These are phyloP conservation scores for Pleurostoma richardsiae DNA, from an alignment of 2,329 filamentous ascomycete species.

Conservation along the genomic window DNA sequence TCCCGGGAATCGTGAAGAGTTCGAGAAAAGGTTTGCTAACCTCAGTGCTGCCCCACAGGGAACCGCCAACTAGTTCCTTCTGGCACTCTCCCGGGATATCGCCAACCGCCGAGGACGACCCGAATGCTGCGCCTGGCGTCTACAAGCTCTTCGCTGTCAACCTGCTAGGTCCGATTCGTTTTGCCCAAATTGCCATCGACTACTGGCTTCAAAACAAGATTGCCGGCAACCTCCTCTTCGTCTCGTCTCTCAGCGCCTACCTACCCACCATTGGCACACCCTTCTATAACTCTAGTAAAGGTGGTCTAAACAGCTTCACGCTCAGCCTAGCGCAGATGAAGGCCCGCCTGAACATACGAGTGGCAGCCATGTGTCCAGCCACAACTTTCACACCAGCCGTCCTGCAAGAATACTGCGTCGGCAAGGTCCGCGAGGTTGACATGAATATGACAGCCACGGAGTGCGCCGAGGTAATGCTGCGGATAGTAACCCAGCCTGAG, in stretches of 20 bases:
- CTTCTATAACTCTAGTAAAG: slow-evolving; percentile 12
- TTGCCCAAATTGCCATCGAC: slow-evolving; percentile 17
- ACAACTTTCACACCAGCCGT: slow-evolving; percentile 8
- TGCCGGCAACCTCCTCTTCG: slow-evolving; percentile 3
- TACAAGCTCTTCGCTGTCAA: slow-evolving; percentile 16
- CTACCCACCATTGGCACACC: slow-evolving; percentile 4
- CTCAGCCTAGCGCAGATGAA: slow-evolving; percentile 8
- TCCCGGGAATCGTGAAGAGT: too few relatives aligned
- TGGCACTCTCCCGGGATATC: slow-evolving; percentile 15
- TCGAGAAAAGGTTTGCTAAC: too few relatives aligned
- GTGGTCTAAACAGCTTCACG: slow-evolving; percentile 11
- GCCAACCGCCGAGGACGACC: slow-evolving; percentile 9
- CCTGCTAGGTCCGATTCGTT: slow-evolving; percentile 12
- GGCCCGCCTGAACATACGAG: slow-evolving; percentile 4
- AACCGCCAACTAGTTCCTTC: slow-evolving; percentile 15
- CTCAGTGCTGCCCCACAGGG: neutral
- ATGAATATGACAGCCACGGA: slow-evolving; percentile 9
- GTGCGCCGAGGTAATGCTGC: slow-evolving; percentile 7
- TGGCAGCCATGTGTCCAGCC: slow-evolving; percentile 7
- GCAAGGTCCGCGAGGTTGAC: slow-evolving; percentile 5
- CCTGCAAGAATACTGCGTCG: slow-evolving; percentile 4
- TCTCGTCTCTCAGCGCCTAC: neutral
- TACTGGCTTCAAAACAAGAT: slow-evolving; percentile 10
- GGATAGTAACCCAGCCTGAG: slow-evolving; percentile 4
- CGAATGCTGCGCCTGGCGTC: slow-evolving; percentile 8